A percentile compares a stretch with the other conserved stretches of the same genome.
phyloP scores from a whole-genome alignment of 441 rosid genomes.

The Brassica balearica region DNA sequence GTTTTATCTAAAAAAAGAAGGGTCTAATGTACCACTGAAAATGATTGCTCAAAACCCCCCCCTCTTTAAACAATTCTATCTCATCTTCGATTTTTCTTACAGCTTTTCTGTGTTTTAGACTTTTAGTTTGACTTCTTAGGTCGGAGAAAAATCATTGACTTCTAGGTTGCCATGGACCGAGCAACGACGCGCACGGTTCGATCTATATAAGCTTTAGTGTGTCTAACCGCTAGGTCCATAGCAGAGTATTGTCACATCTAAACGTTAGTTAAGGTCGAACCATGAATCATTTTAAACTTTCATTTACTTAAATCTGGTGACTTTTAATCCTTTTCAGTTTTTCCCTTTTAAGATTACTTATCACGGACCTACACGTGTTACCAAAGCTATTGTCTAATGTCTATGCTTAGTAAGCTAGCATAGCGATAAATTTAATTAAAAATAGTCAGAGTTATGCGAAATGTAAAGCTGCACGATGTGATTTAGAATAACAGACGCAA shows the following conservation, averaged over 20 bases:
- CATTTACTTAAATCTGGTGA: background rate
- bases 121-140: conserved; percentile 28
- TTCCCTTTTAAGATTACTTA: background rate
- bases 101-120: conserved; percentile 24
- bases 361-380: conserved; percentile 14
- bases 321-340: background rate
- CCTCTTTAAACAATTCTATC: conserved; percentile 4
- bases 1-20: conserved; percentile 24
- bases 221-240: conserved; percentile 10
- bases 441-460: conserved; percentile 24
- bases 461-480: conserved; percentile 36
- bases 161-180: conserved; percentile 28
- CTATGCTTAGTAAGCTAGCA: background rate
- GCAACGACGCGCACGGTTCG: conserved; percentile 16
- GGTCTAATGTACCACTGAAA: conserved; percentile 26
- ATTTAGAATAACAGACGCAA: conserved; percentile 12
- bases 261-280: background rate
- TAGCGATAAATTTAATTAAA: conserved; percentile 10
- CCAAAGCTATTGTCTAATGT: background rate
- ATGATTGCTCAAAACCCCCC: conserved; percentile 31
- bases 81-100: background rate
- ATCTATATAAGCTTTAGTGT: background rate
- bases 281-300: background rate
- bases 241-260: background rate
- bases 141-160: conserved; percentile 19